Base-by-base conservation (phyloP, 176 grass and related monocot species). In the Juncus effusus region DNA sequence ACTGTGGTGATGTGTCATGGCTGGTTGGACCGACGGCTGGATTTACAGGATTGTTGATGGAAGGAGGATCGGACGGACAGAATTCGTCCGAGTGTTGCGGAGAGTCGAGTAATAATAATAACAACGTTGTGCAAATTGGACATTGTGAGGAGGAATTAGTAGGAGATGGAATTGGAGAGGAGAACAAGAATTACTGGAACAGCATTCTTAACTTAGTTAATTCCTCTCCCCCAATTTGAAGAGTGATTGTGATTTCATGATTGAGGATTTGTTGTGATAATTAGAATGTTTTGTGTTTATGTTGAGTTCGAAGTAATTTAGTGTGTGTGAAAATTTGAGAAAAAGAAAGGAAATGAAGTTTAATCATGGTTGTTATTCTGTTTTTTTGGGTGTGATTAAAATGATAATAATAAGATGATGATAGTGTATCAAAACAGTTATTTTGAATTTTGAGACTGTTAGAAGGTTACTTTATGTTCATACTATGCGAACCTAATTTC, bases 121-220 rank as follows among this genome's bases (percentile, higher is more conserved):
- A 28, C 1, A 28, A 28, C 19, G 19, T 28, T 28, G 75, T 57
- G 2, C 80, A 81, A 38, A 75, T 59, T 42, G 75, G 80, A 16
- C 53, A 56, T 63, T 66, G 72, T 40, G 64, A 77, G 38, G 82
- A 89, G 54, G 19, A 28, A 28, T 28, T 28, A 28, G 19, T 28
- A 28, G 19, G 19, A 28, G 56, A 63, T 45, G 77, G 77, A 44
- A 76, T 68, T 16, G 84, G 78, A 57, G 87, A 84, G 42, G 85
- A 91, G 67, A 86, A 79, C 66, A 93, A 74, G 68, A 84, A 80
- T 68, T 99, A 99, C 74, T 99, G 94, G 94, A 93, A 82, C 52
- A 87, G 80, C 36, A 89, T 99, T 60, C 69, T 99, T 7, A 78
- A 87, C 67, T 86, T 92, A 63, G 88, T 84, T 63, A 82, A 80